Evolutionary conservation across 2,329 filamentous ascomycete genomes (phyloP), one percentile per base, ranked within the genome.

Genomic region (Trichophyton simii): DNA sequence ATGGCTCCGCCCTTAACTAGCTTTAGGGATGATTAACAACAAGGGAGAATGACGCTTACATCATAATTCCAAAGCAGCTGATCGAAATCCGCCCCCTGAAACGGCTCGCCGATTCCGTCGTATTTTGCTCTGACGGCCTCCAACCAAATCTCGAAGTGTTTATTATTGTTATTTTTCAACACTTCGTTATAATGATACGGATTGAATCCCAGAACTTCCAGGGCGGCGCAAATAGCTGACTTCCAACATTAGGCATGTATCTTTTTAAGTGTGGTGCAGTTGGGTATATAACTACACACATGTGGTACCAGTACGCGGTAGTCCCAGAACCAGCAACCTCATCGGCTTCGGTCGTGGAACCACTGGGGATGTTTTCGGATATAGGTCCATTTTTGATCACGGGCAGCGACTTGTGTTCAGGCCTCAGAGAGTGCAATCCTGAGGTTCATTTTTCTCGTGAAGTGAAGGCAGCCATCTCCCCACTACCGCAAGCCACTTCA

Each of bases 251-350:
- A 52, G 46, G 25, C n/a, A 28, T 15, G 20, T 13, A 52, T 13
- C 25, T 25, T 9, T 3, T 18, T 18, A 18, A n/a, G 15, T 44
- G 28, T 44, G 13, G 20, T 50, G 20, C 22, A 22, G 9, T 28
- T 25, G 20, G 22, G 20, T 52, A 28, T 48, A 48, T 48, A 31
- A 31, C 28, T 31, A 59, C 62, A 7, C 50, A 63, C 62, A 62
- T n/a, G 42, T 60, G 38, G 57, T 59, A 22, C 60, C 62, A 52
- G 60, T 57, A 20, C 60, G 57, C 42, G 62, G 62, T 5, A 61
- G 48, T 1, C 62, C 62, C 20, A 57, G 28, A 41, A 48, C 54
- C 2, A 63, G 22, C 46, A 63, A 48, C 50, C 55, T 50, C 60
- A 63, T 58, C 15, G 62, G 60, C 46, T 52, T 52, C 22, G 20